Evolutionary conservation across 305 asterid genomes (phyloP).

Genomic region (Solanum hybrid): DNA sequence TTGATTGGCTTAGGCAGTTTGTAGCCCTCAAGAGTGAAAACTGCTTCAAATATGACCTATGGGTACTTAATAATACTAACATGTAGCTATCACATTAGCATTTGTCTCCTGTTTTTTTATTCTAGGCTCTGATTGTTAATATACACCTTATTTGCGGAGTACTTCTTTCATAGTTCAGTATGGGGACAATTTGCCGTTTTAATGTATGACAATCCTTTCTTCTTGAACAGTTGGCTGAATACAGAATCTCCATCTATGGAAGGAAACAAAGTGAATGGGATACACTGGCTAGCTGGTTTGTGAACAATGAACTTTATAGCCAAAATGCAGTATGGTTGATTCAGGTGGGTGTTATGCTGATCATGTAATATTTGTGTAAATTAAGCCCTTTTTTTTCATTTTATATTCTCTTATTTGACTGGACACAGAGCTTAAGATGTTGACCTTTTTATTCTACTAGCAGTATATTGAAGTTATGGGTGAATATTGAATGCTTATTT

Average conservation of each 20-base stretch:
- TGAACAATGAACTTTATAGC: slow-evolving; percentile 65
- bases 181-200: background rate
- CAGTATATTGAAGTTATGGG: background rate
- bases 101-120: background rate
- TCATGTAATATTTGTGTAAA: background rate
- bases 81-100: background rate
- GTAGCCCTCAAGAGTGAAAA: background rate
- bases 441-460: slow-evolving; percentile 7
- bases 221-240: slow-evolving; percentile 69
- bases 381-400: background rate
- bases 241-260: slow-evolving; percentile 79
- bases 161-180: background rate
- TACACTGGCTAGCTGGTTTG: slow-evolving; percentile 87
- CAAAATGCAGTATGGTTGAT: slow-evolving; percentile 90
- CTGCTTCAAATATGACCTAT: background rate
- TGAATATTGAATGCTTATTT: background rate
- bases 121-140: background rate
- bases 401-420: background rate
- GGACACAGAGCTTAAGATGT: background rate
- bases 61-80: background rate
- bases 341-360: slow-evolving; percentile 42
- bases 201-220: background rate
- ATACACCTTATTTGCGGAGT: background rate
- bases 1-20: background rate
- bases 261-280: slow-evolving; percentile 97